Evolutionary conservation across 208 protist genomes (phyloP).

Genomic region (Leishmania turanica): DNA sequence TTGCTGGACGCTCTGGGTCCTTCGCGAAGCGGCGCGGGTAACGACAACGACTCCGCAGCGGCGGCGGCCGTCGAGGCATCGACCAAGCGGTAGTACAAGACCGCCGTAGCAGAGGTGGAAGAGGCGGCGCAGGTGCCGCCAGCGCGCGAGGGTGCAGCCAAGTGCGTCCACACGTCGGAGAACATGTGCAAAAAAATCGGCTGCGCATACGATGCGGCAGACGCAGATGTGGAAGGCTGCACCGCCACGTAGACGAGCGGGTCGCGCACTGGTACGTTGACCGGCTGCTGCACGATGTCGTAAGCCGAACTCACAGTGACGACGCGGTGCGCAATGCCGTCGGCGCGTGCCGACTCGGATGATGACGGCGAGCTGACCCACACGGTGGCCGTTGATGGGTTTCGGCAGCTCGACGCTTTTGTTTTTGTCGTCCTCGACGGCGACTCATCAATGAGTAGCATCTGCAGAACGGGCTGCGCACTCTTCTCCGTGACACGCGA

Average conservation of each 20-base stretch:
- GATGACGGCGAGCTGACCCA: constrained; percentile 25
- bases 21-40: constrained; percentile 16
- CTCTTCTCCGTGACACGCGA: constrained; percentile 16
- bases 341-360: background rate
- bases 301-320: constrained; percentile 11
- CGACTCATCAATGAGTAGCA: constrained; percentile 25
- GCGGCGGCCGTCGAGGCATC: constrained; percentile 9
- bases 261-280: constrained; percentile 16
- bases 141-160: background rate
- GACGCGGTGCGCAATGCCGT: constrained; percentile 13
- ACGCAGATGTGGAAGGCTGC: background rate
- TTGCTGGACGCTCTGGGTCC: background rate
- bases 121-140: background rate
- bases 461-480: constrained; percentile 26
- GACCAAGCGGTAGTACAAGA: constrained; percentile 34
- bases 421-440: background rate
- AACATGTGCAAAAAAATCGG: constrained; percentile 19
- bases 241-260: constrained; percentile 30
- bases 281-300: constrained; percentile 16
- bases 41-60: background rate
- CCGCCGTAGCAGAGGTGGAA: background rate
- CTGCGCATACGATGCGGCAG: background rate
- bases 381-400: constrained; percentile 2
- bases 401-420: background rate
- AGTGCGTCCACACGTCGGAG: constrained; percentile 20